A percentile compares a stretch with the other conserved stretches of the same genome.
Evolutionary conservation across 2,329 filamentous ascomycete genomes (phyloP).

Genomic region (Penicillium freii): DNA sequence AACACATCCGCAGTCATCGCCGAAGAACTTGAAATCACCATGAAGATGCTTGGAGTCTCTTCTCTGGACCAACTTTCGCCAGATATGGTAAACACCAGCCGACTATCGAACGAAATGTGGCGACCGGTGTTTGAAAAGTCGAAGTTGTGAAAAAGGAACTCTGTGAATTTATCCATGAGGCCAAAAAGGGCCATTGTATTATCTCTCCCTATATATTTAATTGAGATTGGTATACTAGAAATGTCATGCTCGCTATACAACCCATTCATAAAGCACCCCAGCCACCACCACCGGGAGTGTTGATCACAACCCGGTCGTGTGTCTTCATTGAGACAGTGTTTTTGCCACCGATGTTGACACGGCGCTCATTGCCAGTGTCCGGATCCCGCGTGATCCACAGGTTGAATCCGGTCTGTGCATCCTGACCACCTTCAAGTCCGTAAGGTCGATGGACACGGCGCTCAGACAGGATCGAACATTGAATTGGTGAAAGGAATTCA

Average conservation of each 20-base stretch:
- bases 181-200: neutral
- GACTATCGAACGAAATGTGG: constrained; percentile 22
- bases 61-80: constrained; percentile 15
- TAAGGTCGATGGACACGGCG: constrained; percentile 74
- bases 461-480: constrained; percentile 78
- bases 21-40: constrained; percentile 20
- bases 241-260: neutral
- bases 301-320: constrained; percentile 61
- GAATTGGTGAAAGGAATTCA: constrained; percentile 76
- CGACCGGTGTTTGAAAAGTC: constrained; percentile 13
- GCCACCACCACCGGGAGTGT: constrained; percentile 56
- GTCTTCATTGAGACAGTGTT: constrained; percentile 60
- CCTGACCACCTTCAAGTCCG: constrained; percentile 77
- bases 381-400: constrained; percentile 77
- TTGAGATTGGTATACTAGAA: constrained; percentile 1
- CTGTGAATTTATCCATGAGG: neutral
- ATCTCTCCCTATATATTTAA: neutral
- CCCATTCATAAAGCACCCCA: constrained; percentile 25
- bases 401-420: constrained; percentile 76
- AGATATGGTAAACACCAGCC: constrained; percentile 20
- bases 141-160: constrained; percentile 5
- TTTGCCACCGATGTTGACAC: constrained; percentile 61
- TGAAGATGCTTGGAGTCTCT: constrained; percentile 23
- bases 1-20: constrained; percentile 8
- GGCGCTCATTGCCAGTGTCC: constrained; percentile 52